These are phyloP conservation scores for Fomitopsis serialis DNA, from an alignment of 768 basidiomycete genomes.

Conservation along the genomic window DNA sequence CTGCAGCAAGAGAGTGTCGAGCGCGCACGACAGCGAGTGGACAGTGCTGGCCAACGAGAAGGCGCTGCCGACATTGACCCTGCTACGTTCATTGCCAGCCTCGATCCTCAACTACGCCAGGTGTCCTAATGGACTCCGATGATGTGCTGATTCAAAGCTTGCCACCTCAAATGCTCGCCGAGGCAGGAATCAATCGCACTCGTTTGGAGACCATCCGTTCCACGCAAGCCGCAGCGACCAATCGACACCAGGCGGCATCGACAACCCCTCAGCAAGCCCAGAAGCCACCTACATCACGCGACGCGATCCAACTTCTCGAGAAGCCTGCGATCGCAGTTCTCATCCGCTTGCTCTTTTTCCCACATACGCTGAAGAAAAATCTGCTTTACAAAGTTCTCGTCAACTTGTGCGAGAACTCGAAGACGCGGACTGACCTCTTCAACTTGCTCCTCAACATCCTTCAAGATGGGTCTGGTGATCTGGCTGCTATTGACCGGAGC, in stretches of 20 bases:
- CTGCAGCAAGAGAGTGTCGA: slow-evolving; percentile 92
- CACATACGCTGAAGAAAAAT: slow-evolving; percentile 82
- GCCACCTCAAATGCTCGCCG: slow-evolving; percentile 82
- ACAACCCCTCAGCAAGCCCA: slow-evolving; percentile 28
- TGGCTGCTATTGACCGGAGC: slow-evolving; percentile 87
- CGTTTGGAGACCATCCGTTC: slow-evolving; percentile 31
- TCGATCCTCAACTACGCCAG: slow-evolving; percentile 85
- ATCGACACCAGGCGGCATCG: slow-evolving; percentile 1
- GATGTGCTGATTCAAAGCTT: slow-evolving; percentile 78
- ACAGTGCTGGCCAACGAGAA: slow-evolving; percentile 29
- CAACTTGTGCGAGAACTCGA: slow-evolving; percentile 93
- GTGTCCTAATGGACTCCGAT: slow-evolving; percentile 86
- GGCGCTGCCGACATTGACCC: slow-evolving; percentile 70
- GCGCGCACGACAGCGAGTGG: slow-evolving; percentile 50
- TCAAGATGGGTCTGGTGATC: slow-evolving; percentile 92
- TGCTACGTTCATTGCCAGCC: slow-evolving; percentile 85
- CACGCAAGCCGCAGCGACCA: slow-evolving; percentile 5
- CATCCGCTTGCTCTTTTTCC: slow-evolving; percentile 92
- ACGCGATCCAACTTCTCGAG: slow-evolving; percentile 91
- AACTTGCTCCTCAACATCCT: slow-evolving; percentile 91
- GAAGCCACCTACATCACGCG: slow-evolving; percentile 59
- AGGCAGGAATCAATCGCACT: slow-evolving; percentile 63
- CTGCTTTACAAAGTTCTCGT: slow-evolving; percentile 85
- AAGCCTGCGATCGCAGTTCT: slow-evolving; percentile 84
- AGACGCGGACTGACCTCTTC: slow-evolving; percentile 88